Percentiles rank a stretch among this genome's conserved stretches.
Evolutionary conservation across 768 basidiomycete species (phyloP).

Genomic region (Pulveroboletus sp.): DNA sequence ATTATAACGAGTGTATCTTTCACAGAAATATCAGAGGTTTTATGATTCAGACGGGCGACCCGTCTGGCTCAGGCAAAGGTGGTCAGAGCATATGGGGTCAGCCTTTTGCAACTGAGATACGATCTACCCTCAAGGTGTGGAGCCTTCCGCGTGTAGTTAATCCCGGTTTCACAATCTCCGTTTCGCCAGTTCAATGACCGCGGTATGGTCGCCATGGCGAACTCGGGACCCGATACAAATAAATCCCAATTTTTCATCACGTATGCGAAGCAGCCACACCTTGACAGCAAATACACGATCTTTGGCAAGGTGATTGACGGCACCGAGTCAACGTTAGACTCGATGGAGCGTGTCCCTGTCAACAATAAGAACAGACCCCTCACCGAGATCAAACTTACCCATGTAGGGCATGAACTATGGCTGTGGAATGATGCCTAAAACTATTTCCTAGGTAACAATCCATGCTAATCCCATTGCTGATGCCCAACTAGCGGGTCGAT

Average conservation of each 20-base stretch:
- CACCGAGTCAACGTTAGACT: conserved; percentile 86
- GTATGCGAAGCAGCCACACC: conserved; percentile 88
- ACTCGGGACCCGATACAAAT: conserved; percentile 90
- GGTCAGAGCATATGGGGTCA: conserved; percentile 96
- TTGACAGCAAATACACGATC: conserved; percentile 93
- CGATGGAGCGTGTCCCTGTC: conserved; percentile 91
- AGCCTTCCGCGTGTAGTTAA: neutral
- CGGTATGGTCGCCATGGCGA: conserved; percentile 97
- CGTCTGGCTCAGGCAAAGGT: conserved; percentile 86
- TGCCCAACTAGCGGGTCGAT: conserved; percentile 36
- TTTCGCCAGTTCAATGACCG: conserved; percentile 83
- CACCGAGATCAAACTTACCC: conserved; percentile 75
- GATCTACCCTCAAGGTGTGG: conserved; percentile 86
- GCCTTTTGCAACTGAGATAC: conserved; percentile 87
- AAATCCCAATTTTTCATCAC: conserved; percentile 89
- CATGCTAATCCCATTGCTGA: conserved; percentile 97
- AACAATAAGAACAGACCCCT: conserved; percentile 86
- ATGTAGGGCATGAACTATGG: conserved; percentile 45
- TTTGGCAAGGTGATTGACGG: conserved; percentile 99
- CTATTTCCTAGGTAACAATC: conserved; percentile 59
- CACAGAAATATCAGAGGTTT: conserved; percentile 95
- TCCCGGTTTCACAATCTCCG: neutral
- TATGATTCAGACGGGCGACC: conserved; percentile 94
- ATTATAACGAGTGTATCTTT: conserved; percentile 81
- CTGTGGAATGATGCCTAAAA: conserved; percentile 1